Conservation (phyloP, 2,329 filamentous ascomycete species). For the Claviceps sp. region DNA sequence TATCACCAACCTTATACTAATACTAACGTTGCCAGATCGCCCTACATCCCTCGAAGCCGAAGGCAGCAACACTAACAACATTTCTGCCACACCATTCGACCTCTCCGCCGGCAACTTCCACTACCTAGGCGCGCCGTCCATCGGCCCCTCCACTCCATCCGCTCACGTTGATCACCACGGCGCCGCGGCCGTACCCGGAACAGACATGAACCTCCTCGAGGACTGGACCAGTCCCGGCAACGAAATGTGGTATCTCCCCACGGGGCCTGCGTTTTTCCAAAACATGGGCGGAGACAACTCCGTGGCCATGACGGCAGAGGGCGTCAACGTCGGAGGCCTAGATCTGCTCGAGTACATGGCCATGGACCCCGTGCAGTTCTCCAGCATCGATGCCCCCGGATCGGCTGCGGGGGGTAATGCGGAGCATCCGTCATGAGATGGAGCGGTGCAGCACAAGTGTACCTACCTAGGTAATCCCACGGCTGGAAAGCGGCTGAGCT, state of each 20-base stretch:
- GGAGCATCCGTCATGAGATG: too few relatives aligned
- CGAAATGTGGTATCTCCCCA: slow-evolving; percentile 55
- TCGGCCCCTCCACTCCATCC: slow-evolving; percentile 37
- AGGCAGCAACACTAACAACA: slow-evolving; percentile 39
- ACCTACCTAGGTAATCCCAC: too few relatives aligned
- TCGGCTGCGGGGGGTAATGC: slow-evolving; percentile 4
- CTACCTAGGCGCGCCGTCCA: slow-evolving; percentile 34
- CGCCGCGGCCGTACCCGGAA: slow-evolving; percentile 11
- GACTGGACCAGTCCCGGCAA: slow-evolving; percentile 42
- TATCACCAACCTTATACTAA: neutral
- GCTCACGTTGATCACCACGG: slow-evolving; percentile 21
- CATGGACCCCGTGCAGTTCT: slow-evolving; percentile 37
- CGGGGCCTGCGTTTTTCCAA: slow-evolving; percentile 51
- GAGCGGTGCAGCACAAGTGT: too few relatives aligned
- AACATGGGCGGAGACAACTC: slow-evolving; percentile 43
- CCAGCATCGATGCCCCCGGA: slow-evolving; percentile 18
- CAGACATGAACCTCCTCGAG: slow-evolving; percentile 32
- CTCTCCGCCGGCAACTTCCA: slow-evolving; percentile 40
- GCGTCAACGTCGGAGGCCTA: slow-evolving; percentile 52
- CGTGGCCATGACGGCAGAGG: slow-evolving; percentile 54
- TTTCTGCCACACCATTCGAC: slow-evolving; percentile 52
- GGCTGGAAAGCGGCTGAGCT: too few relatives aligned
- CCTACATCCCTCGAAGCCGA: slow-evolving; percentile 19
- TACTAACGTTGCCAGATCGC: slow-evolving; percentile 17
- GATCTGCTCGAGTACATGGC: slow-evolving; percentile 57